A percentile compares a stretch with the other conserved stretches of the same genome.
Evolutionary conservation across 495 filamentous ascomycete species (phyloP).

Genomic region (Hypoxylon fragiforme): DNA sequence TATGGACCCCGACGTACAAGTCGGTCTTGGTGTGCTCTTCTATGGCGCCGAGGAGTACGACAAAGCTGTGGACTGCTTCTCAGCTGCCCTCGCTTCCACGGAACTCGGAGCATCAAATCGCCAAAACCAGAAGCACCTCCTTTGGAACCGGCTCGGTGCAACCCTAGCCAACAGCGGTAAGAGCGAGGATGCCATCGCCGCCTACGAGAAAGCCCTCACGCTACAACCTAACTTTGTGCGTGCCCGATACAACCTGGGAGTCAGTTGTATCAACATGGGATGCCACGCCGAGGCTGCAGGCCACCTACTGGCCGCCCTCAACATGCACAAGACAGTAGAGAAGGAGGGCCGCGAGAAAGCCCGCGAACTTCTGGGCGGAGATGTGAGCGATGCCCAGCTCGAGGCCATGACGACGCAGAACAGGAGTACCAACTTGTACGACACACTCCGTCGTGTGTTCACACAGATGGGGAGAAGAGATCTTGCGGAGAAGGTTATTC

Average conservation of each 20-base stretch:
- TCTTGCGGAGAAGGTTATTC: slow-evolving; percentile 80
- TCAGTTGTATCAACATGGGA: slow-evolving; percentile 96
- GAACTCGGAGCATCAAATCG: slow-evolving; percentile 78
- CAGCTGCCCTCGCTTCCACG: slow-evolving; percentile 77
- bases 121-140: slow-evolving; percentile 77
- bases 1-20: slow-evolving; percentile 98
- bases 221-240: slow-evolving; percentile 95
- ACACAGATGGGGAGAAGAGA: slow-evolving; percentile 90
- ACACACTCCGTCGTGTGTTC: slow-evolving; percentile 90
- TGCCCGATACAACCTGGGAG: slow-evolving; percentile 94
- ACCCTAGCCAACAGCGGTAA: slow-evolving; percentile 94
- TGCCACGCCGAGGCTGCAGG: slow-evolving; percentile 91
- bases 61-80: slow-evolving; percentile 99
- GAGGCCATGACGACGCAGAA: slow-evolving; percentile 87
- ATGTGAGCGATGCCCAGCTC: slow-evolving; percentile 66
- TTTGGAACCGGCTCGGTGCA: slow-evolving; percentile 97
- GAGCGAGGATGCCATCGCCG: slow-evolving; percentile 92
- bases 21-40: slow-evolving; percentile 95
- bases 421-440: slow-evolving; percentile 92
- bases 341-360: slow-evolving; percentile 80
- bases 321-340: slow-evolving; percentile 97
- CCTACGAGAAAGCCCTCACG: slow-evolving; percentile 88
- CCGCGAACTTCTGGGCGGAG: slow-evolving; percentile 73
- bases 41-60: slow-evolving; percentile 97
- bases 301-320: slow-evolving; percentile 88